Evolutionary conservation across 768 basidiomycete species (phyloP).

Genomic region (Mycena latifolia): DNA sequence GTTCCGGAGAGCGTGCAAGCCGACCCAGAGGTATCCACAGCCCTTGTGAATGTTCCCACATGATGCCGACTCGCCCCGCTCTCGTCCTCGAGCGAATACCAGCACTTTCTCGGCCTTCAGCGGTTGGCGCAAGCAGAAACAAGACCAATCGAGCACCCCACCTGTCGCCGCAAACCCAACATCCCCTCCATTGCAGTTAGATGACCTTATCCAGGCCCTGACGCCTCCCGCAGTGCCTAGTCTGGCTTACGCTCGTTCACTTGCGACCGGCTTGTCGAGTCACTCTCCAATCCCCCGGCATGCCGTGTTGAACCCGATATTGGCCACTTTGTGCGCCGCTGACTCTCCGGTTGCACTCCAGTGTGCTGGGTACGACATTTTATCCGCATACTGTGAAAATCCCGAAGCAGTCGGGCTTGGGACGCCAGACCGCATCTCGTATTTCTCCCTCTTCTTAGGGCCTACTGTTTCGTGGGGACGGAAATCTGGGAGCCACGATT

Average conservation of each 20-base stretch:
- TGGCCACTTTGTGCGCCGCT: constrained; percentile 68
- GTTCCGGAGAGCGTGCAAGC: background rate
- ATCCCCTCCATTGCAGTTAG: constrained; percentile 49
- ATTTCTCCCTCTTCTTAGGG: constrained; percentile 73
- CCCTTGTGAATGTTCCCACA: constrained; percentile 37
- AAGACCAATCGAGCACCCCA: constrained; percentile 37
- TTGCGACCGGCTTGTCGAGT: constrained; percentile 64
- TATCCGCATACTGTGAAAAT: constrained; percentile 78
- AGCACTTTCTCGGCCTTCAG: constrained; percentile 54
- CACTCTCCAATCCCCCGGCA: constrained; percentile 69
- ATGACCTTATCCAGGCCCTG: constrained; percentile 57
- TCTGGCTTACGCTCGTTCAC: constrained; percentile 68
- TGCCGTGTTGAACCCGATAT: constrained; percentile 67
- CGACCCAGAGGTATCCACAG: constrained; percentile 13
- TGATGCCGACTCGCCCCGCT: constrained; percentile 44
- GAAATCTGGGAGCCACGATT: constrained; percentile 81
- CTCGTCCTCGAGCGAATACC: constrained; percentile 58
- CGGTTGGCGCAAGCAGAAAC: constrained; percentile 51
- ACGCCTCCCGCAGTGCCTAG: constrained; percentile 76
- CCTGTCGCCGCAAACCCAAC: constrained; percentile 39
- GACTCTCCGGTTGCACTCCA: constrained; percentile 70
- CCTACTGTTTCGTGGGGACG: constrained; percentile 63
- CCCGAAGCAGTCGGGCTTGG: constrained; percentile 57
- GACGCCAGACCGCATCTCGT: constrained; percentile 71
- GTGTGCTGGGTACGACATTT: constrained; percentile 77